These are phyloP conservation scores for Suhomyces atakaporum DNA, from an alignment of 1,139 yeast species.

Conservation along the genomic window DNA sequence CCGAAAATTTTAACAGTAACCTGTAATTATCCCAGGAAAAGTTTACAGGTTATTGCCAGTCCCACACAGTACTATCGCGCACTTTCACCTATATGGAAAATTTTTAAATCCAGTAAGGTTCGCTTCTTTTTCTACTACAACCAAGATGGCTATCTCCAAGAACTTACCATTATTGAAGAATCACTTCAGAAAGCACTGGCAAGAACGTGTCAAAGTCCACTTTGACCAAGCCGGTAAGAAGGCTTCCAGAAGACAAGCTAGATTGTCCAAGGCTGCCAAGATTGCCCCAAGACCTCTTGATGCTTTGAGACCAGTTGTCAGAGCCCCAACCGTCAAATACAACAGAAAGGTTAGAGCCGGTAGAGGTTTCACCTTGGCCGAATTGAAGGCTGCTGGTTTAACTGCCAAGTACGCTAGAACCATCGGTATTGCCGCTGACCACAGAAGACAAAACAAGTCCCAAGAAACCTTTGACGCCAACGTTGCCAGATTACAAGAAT, in stretches of 20 bases:
- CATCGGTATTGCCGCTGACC: conserved; percentile 98
- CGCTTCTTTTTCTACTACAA: conserved; percentile 11
- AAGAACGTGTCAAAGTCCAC: conserved; percentile 98
- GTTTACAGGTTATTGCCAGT: conserved; percentile 9
- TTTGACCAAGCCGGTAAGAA: conserved; percentile 99
- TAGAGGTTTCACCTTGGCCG: conserved; percentile 98
- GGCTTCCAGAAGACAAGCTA: conserved; percentile 92
- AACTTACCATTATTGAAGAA: conserved; percentile 95
- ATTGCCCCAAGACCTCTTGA: conserved; percentile 98
- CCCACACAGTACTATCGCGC: conserved; percentile 10
- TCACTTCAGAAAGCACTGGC: conserved; percentile 99
- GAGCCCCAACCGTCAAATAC: conserved; percentile 98
- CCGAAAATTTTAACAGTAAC: neutral
- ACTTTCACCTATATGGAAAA: conserved; percentile 13
- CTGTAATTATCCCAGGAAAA: conserved; percentile 2
- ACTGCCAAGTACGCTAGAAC: conserved; percentile 97
- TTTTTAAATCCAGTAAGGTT: conserved; percentile 10
- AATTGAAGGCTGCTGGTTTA: conserved; percentile 97
- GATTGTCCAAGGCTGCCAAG: conserved; percentile 92
- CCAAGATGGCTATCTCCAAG: conserved; percentile 86
- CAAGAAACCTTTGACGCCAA: conserved; percentile 93
- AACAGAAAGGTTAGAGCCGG: conserved; percentile 99
- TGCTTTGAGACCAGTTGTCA: conserved; percentile 93
- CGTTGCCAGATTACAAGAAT: conserved; percentile 95
- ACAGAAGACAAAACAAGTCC: conserved; percentile 99